A percentile compares a stretch with the other conserved stretches of the same genome.
These are phyloP conservation scores for Epipyxis sp. DNA, from an alignment of 108 stramenopile genomes.

Conservation along the genomic window DNA sequence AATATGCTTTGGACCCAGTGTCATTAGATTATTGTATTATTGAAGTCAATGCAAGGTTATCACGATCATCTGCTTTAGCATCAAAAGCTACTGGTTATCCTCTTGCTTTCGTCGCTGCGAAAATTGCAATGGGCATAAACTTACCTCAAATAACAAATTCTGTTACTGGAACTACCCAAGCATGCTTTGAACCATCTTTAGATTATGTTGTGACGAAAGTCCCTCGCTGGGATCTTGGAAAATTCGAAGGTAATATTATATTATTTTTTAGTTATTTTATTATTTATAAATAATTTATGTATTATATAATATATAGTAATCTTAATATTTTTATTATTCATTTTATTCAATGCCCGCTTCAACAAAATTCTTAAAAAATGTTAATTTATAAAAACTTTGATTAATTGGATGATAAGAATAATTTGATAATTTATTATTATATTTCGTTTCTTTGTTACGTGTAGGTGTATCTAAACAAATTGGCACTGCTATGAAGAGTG, in stretches of 20 bases:
- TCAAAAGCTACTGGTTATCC: conserved; percentile 99
- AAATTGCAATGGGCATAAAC: conserved; percentile 83
- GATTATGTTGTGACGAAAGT: conserved; percentile 97
- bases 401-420: too few relatives aligned
- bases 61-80: conserved; percentile 92
- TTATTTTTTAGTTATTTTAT: neutral
- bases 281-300: too few relatives aligned
- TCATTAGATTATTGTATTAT: conserved; percentile 92
- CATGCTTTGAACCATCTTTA: conserved; percentile 94
- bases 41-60: conserved; percentile 93
- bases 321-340: too few relatives aligned
- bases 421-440: too few relatives aligned
- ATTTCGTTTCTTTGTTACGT: too few relatives aligned
- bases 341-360: too few relatives aligned
- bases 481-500: conserved; percentile 94
- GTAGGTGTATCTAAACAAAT: conserved; percentile 79
- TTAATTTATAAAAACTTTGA: too few relatives aligned
- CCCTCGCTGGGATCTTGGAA: conserved; percentile 95
- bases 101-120: conserved; percentile 95
- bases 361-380: too few relatives aligned
- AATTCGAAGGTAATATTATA: conserved; percentile 66
- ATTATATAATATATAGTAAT: neutral
- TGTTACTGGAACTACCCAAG: conserved; percentile 86
- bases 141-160: conserved; percentile 87
- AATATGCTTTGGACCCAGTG: conserved; percentile 93